Base-by-base conservation (phyloP, 495 filamentous ascomycete genomes). In the Cudoniella acicularis region DNA sequence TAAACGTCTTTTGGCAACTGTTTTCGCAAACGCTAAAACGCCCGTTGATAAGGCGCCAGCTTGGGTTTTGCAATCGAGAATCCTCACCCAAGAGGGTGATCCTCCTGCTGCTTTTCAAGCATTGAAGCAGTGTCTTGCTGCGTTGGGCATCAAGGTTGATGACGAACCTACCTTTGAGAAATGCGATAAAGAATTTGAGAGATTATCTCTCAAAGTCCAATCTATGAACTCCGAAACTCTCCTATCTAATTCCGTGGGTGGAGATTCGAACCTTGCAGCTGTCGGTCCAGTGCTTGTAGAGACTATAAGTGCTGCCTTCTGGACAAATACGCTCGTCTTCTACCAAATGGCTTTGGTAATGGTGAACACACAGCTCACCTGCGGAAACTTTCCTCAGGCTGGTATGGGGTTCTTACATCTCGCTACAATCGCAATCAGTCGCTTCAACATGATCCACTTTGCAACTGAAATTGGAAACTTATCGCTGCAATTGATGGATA, bases 231-330 rank as follows among this genome's bases (percentile, higher is more conserved):
- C 4, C 8, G 45, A 58, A 22, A 48, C 61, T 10, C 50, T 66
- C 4, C 40, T 64, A n/a, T 51, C 46, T 11, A 27, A 25, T 11
- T 9, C 25, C 11, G 57, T 60, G 51, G 24, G 47, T 11, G 64
- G 57, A 40, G 82, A 87, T 52, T 73, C 83, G 42, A 75, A 80
- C 16, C 66, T 90, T 42, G 72, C 85, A 20, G 87, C 85, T 0
- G 78, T 90, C 10, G 91, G 88, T 16, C 81, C 87, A 0, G 83
- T 95, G 23, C 77, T 96, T 57, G 78, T 84, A 0, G 92, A 96
- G 69, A 84, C 89, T 10, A 80, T 88, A 57, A 83, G 84, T 51
- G 84, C 90, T n/a, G 87, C 87, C 0, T 96, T 88, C 72, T 96
- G 91, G 91, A 85, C 82, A 63, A 84, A 94, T 67, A 73, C 77